Evolutionary conservation across 2,329 filamentous ascomycete genomes (phyloP), one percentile per base, ranked within the genome.

Genomic region (Cytospora piceicola): DNA sequence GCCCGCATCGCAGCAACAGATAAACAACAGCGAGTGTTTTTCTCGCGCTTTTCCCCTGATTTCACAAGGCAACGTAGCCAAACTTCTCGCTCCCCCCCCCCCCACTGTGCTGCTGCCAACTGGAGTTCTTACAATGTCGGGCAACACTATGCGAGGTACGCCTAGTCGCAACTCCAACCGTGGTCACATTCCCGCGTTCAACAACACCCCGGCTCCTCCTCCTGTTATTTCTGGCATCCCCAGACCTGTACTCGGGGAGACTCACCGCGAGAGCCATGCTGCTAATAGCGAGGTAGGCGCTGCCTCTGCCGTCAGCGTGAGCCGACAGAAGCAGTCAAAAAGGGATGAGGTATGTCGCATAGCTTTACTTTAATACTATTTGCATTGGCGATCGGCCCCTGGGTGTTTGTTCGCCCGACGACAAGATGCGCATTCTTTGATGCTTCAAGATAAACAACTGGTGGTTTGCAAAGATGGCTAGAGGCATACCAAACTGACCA

Each of bases 261-360:
- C 77, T 66, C 81, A 63, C 58, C 58, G 83, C 66, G 75, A 75
- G 51, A 79, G 75, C 70, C 71, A 73, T 67, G 69, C 73, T 49
- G 80, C 84, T 70, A 81, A 82, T 70, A 87, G 81, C 79, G 90
- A 91, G 72, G 80, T 77, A 67, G 85, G 79, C 64, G 79, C 76
- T 70, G 64, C 66, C 29, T 91, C 92, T 63, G 89, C 91, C 51
- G 86, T 97, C 81, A 97, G 93, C 80, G 92, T 93, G 72, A 98
- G 94, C 79, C 89, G 95, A 75, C 92, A 95, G 79, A 97, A 97
- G 82, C 94, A 97, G 84, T 90, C 90, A 72, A 98, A 98, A 82
- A 90, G 94, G 79, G 95, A 99, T 89, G 95, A 99, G 91, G 95
- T 99, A 83, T 74, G 87, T 82, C 70, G 42, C 53, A 42, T 62